Evolutionary conservation across 2,329 filamentous ascomycete species (phyloP), one percentile per base, ranked within the genome.

Genomic region (Venturiaceae sp.): DNA sequence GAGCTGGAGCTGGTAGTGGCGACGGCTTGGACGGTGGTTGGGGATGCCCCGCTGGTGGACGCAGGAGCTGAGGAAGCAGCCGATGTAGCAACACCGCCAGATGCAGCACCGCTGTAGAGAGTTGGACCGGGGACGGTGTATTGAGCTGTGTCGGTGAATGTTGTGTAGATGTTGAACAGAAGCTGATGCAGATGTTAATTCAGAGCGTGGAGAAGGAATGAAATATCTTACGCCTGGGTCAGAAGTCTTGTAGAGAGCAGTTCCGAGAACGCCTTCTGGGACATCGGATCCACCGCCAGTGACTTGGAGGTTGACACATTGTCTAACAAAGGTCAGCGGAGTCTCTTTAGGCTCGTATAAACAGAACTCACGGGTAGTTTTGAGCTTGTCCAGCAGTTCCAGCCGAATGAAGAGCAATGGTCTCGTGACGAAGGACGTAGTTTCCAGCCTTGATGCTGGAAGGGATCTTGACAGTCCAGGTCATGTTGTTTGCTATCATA

Each of bases 391-490:
- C 74, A 16, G 71, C 57, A 39, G 67, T 63, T 3, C 70, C 74
- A 14, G 73, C 79, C 32, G 72, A 72, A 73, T 86, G 83, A 55
- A 86, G 80, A 26, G 80, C 83, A 55, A 86, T 77, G 57, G 81
- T 75, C 72, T 84, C 82, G 57, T 81, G 79, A 19, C 82, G 77
- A 11, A 83, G 74, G 59, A 85, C 77, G 66, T 84, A 84, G 65
- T 83, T 76, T 21, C 83, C 83, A 5, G 79, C 68, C 36, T 75
- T 75, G 56, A 84, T 75, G 60, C 75, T 76, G 9, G 69, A 63
- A 9, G 81, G 82, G 58, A 84, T 80, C 59, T 72, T 75, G 60
- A 82, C 77, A 56, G 71, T 68, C 67, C 80, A 78, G 54, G 73
- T 72, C 53, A 76, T 72, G 61, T 73, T 72, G 65, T 75, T 76